Evolutionary conservation across 1,284 basidiomycete genomes (phyloP).

Genomic region (Boletus semigastroideus): DNA sequence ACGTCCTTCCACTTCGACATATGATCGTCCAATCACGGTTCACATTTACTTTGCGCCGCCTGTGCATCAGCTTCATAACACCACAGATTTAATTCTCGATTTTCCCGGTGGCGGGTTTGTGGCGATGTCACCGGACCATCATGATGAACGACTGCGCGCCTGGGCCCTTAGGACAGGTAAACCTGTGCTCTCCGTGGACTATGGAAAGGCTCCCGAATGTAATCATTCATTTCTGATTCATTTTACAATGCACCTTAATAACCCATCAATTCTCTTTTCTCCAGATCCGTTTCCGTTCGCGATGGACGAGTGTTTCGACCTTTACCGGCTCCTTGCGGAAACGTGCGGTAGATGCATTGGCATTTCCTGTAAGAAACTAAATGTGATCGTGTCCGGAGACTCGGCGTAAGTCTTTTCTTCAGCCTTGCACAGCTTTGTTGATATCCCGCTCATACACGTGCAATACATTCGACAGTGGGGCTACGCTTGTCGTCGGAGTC

Average conservation of each 20-base stretch:
- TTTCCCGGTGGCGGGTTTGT: constrained; percentile 96
- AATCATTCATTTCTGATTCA: constrained; percentile 27
- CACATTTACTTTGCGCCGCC: constrained; percentile 84
- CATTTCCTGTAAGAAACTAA: constrained; percentile 76
- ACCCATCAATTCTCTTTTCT: neutral
- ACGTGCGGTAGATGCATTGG: constrained; percentile 81
- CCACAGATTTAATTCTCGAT: constrained; percentile 85
- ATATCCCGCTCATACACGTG: constrained; percentile 13
- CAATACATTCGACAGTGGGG: constrained; percentile 58
- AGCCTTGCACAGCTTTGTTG: constrained; percentile 2
- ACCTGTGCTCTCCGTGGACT: constrained; percentile 87
- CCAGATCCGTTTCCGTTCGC: constrained; percentile 94
- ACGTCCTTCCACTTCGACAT: constrained; percentile 74
- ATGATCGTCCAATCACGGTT: constrained; percentile 78
- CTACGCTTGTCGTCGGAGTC: constrained; percentile 79
- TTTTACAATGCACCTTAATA: constrained; percentile 1
- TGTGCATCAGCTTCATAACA: constrained; percentile 62
- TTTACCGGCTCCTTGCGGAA: constrained; percentile 80
- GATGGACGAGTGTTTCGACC: constrained; percentile 92
- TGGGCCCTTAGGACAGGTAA: constrained; percentile 83
- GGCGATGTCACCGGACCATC: constrained; percentile 92
- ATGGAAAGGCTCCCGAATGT: constrained; percentile 97
- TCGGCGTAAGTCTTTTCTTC: constrained; percentile 72
- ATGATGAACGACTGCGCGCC: constrained; percentile 88
- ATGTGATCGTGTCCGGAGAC: constrained; percentile 82